Evolutionary conservation across 208 protist genomes (phyloP), one percentile per base, ranked within the genome.

Genomic region (Leishmania martiniquensis): DNA sequence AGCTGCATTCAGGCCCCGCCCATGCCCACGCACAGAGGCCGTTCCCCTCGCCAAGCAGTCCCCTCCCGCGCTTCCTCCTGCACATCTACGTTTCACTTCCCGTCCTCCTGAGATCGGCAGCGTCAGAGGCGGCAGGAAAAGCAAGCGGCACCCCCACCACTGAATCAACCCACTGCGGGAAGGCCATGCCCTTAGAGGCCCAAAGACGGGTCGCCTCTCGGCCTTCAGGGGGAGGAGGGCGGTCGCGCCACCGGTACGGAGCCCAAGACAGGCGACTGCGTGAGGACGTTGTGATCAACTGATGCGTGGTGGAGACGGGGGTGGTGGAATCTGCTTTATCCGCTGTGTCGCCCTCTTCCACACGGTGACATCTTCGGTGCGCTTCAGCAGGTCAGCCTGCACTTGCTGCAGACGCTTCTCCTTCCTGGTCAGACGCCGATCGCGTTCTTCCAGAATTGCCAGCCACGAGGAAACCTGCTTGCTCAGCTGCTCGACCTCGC

Each of bases 391-490:
- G 52, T 97, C 91, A 15, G 65, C 57, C 81, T 93, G 87, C 73
- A 92, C 86, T 25, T 80, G 83, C 57, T 80, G 80, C 78, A 97
- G 82, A 29, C 87, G 81, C 74, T 86, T 77, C 80, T 97, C 91
- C 85, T 96, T 94, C 29, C 66, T 55, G 12, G 78, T 65, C 57
- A 95, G 68, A 25, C 80, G 76, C 22, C 75, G 81, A 65, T 97
- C 87, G 29, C 93, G 87, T 72, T 90, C 89, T 73, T 97, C 88
- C 0, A 97, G 76, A 51, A 93, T 94, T 22, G 83, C 82, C 65
- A 97, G 76, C 90, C 91, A 95, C 81, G 75, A 87, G 10, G 88
- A 79, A 49, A 95, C 91, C 66, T 79, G 83, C 72, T 88, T 88
- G 60, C 85, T 84, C 34, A 96, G 86, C 76, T 81, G 74, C 76